Evolutionary conservation across 805 yeast species (phyloP), one percentile per base, ranked within the genome.

Genomic region (Metschnikowia henanensis): DNA sequence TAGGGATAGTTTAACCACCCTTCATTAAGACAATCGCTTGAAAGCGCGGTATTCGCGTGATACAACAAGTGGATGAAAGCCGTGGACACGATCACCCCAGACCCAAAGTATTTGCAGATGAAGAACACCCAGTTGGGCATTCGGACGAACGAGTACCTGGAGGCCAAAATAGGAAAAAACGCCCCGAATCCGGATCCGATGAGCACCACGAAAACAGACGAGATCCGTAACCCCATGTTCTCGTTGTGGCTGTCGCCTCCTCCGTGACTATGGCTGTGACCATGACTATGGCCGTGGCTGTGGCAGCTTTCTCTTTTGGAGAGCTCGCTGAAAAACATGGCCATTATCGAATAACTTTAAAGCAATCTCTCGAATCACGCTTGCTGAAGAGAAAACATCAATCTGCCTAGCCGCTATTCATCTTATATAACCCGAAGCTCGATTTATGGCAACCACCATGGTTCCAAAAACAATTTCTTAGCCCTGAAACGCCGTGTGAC

Each of bases 81-180:
- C 1, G 95, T 87, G 13, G 92, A 86, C 8, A 87, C 74, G 56
- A 87, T 87, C 37, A 87, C 92, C 41, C 95, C 95, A 3, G 91
- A 83, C 46, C 95, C 95, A 59, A 87, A 87, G 63, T 76, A 85
- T 57, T 84, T 85, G 39, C 87, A 81, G 35, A 80, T 60, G 59
- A 84, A 82, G 63, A 83, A 84, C 50, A 80, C 74, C 79, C 80
- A 74, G n/a, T 72, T 56, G 1, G 89, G 89, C 46, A 83, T 55
- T 49, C 79, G 67, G 32, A 84, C 68, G 51, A 75, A 75, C 0
- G 87, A 80, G 55, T 76, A 77, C 46, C 70, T 70, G 4, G 86
- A 80, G 0, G 87, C 73, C 25, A 83, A 59, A 1, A 84, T 61
- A 1, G 90, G 90, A 64, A 83, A 77, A 47, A 76, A 77, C 1